Percentiles rank a stretch among this genome's conserved stretches.
phyloP scores from a whole-genome alignment of 2,329 filamentous ascomycete species.

The Furcasterigmium furcatum region DNA sequence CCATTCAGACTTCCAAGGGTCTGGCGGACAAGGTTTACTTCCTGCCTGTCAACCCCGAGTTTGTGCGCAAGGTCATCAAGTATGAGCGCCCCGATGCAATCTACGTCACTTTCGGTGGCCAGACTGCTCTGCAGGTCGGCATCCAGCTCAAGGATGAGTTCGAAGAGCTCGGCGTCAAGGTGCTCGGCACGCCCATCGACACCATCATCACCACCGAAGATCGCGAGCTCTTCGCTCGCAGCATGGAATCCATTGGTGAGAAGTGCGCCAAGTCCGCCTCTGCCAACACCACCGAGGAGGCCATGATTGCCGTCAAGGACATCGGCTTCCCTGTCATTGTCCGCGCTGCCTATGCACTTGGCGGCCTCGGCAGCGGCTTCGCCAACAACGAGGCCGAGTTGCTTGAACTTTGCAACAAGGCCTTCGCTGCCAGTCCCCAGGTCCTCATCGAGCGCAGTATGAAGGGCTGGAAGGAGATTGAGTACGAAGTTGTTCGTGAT shows the following conservation, averaged over 20 bases:
- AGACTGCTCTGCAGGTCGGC: constrained; percentile 94
- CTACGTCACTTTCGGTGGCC: constrained; percentile 95
- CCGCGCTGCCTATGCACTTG: constrained; percentile 91
- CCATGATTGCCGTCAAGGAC: constrained; percentile 79
- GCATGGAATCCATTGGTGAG: constrained; percentile 97
- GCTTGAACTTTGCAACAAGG: constrained; percentile 86
- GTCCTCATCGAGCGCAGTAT: constrained; percentile 96
- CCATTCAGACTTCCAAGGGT: constrained; percentile 97
- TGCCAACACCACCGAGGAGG: constrained; percentile 83
- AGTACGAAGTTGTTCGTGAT: constrained; percentile 97
- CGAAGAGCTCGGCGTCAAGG: constrained; percentile 84
- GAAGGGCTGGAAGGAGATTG: constrained; percentile 99
- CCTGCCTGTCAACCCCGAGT: constrained; percentile 92
- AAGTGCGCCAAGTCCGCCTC: constrained; percentile 98
- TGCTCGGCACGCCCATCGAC: constrained; percentile 93
- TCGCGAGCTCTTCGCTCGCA: constrained; percentile 92
- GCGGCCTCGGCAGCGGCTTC: constrained; percentile 92
- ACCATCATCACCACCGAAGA: constrained; percentile 99
- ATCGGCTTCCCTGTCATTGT: constrained; percentile 98
- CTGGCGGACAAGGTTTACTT: constrained; percentile 99
- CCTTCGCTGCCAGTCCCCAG: constrained; percentile 91
- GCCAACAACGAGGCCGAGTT: constrained; percentile 84
- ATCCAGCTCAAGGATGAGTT: constrained; percentile 98
- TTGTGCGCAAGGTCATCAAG: constrained; percentile 95
- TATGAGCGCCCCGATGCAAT: constrained; percentile 95